Evolutionary conservation across 164 flowering plant species (phyloP).

Genomic region (Nymphaea thermarum): DNA sequence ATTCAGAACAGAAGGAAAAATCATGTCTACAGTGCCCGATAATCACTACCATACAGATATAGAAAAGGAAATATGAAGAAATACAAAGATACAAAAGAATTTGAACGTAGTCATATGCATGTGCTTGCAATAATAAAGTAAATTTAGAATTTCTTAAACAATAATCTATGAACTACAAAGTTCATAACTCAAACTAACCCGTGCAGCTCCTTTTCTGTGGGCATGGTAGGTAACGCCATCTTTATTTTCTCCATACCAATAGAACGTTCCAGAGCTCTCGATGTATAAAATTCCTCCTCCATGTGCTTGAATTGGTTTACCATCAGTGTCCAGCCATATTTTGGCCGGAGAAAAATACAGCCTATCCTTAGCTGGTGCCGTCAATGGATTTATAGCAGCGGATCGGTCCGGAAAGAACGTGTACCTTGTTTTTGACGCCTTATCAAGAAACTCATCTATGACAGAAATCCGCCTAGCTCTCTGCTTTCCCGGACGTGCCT

Average conservation of each 20-base stretch:
- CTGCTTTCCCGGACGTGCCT: slow-evolving; percentile 76
- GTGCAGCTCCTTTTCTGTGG: slow-evolving; percentile 78
- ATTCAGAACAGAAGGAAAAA: no score
- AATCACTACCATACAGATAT: no score
- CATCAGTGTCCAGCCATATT: slow-evolving; percentile 93
- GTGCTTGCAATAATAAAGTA: no score
- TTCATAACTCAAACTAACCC: slow-evolving; percentile 38
- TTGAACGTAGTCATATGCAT: no score
- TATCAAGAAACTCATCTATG: slow-evolving; percentile 90
- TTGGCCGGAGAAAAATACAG: slow-evolving; percentile 63
- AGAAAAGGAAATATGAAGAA: not conserved
- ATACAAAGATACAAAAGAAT: not conserved
- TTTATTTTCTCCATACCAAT: slow-evolving; percentile 99
- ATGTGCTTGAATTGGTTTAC: slow-evolving; percentile 94
- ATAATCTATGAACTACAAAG: not conserved
- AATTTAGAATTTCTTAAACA: not conserved
- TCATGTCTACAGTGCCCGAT: no score
- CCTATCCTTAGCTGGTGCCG: slow-evolving; percentile 40
- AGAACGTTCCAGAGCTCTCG: slow-evolving; percentile 45
- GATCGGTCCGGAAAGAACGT: slow-evolving; percentile 63
- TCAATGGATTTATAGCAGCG: slow-evolving; percentile 62
- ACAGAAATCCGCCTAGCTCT: slow-evolving; percentile 54
- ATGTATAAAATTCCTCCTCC: slow-evolving; percentile 91
- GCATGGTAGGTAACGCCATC: slow-evolving; percentile 94
- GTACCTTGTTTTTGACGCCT: slow-evolving; percentile 65